A percentile compares a stretch with the other conserved stretches of the same genome.
phyloP scores from a whole-genome alignment of 805 yeast genomes.

The Wickerhamomyces silvicola region DNA sequence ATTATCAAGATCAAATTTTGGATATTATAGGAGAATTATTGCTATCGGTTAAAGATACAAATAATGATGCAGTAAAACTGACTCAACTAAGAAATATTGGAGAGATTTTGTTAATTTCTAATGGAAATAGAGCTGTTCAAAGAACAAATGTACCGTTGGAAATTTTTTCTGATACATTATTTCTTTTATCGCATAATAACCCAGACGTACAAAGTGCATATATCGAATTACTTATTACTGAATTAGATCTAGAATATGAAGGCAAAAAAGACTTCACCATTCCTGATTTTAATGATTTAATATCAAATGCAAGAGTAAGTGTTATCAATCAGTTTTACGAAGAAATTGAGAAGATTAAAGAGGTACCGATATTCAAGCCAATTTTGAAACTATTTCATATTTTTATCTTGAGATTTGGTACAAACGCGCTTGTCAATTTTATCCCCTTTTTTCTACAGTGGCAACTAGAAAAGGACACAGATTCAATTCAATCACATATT shows the following conservation, averaged over 20 bases:
- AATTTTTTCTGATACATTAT: constrained; percentile 18
- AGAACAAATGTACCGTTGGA: constrained; percentile 19
- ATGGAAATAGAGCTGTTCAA: constrained; percentile 15
- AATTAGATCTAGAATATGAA: constrained; percentile 15
- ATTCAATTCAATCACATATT: background rate
- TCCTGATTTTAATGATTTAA: constrained; percentile 15
- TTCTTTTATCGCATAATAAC: constrained; percentile 7
- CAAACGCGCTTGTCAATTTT: constrained; percentile 40
- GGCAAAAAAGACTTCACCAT: constrained; percentile 6
- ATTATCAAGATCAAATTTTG: constrained; percentile 79
- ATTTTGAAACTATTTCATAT: constrained; percentile 11
- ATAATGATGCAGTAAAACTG: constrained; percentile 2
- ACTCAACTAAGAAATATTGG: constrained; percentile 13
- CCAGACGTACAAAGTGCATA: constrained; percentile 12
- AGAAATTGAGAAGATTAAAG: constrained; percentile 10
- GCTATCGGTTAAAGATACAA: constrained; percentile 28
- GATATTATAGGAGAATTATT: constrained; percentile 74
- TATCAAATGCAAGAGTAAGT: constrained; percentile 13
- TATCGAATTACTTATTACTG: constrained; percentile 11
- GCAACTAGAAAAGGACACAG: constrained; percentile 21
- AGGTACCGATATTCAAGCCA: constrained; percentile 2
- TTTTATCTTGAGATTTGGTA: constrained; percentile 32
- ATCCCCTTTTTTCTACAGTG: constrained; percentile 41
- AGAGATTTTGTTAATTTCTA: constrained; percentile 12
- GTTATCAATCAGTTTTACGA: constrained; percentile 19